Base-by-base conservation (phyloP, 2,329 filamentous ascomycete genomes). In the Alternaria angustiovoidea region DNA sequence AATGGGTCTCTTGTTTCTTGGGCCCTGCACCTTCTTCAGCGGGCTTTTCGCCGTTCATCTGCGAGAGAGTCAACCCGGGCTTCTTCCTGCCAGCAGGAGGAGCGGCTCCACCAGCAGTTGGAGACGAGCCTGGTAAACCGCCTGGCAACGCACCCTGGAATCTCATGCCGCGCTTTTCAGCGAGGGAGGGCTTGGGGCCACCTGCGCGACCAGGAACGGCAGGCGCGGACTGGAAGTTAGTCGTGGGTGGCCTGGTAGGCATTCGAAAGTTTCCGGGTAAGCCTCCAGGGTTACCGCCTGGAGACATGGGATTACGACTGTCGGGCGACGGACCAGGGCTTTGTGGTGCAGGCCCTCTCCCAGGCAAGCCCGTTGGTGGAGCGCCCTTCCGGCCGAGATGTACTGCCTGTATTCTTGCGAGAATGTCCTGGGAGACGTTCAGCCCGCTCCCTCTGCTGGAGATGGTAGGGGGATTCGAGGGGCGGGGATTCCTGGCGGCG, bases 351-450 rank as follows among this genome's bases (percentile, higher is more conserved):
- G 69, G 67, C 14, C 68, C 65, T 49, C 70, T 64, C 47, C 67
- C 70, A 16, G 68, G 66, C n/a, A 64, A 57, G 52, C 68, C 74
- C 22, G 67, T 70, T 9, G 72, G 73, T 36, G 85, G 85, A 34
- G 85, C 84, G 47, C 87, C 86, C 76, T 88, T 87, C 67, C 89
- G 81, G 54, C 87, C 88, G 47, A 90, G 78, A 61, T 89, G 88
- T 63, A 92, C 91, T 2, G 88, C 88, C 77, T 87, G 88, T 85
- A 92, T 89, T 70, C 87, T 88, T 41, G 86, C 89, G 70, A 89
- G 82, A 66, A 92, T 87, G 64, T 91, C 89, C 67, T 86, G 83
- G 48, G 86, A 84, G 51, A 82, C 72, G 51, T 79, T 79, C 59
- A 89, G 75, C 18, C 84, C 83, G 49, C 84, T 84, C 41, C 82